These are phyloP conservation scores for Talaromyces trachyspermus DNA, from an alignment of 495 filamentous ascomycete genomes.

Conservation along the genomic window DNA sequence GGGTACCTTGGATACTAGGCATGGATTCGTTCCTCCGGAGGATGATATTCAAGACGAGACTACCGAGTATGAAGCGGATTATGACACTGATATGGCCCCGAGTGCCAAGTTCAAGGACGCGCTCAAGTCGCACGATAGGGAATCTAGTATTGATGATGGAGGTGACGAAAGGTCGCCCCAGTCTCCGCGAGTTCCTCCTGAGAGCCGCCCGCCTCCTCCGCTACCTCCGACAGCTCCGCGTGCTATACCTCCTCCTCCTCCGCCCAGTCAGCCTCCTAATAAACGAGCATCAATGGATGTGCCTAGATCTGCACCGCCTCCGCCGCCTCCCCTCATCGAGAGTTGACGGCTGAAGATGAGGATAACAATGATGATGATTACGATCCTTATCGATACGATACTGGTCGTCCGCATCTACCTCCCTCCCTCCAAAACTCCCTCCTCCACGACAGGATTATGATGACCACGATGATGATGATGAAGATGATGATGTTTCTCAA, in stretches of 20 bases:
- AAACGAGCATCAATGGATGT: constrained; percentile 11
- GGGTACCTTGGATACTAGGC: constrained; percentile 50
- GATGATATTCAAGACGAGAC: constrained; percentile 72
- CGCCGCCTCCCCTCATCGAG: constrained; percentile 52
- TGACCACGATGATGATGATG: constrained; percentile 11
- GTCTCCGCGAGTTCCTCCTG: constrained; percentile 41
- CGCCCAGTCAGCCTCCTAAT: constrained; percentile 41
- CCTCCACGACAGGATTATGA: background rate
- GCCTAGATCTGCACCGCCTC: constrained; percentile 34
- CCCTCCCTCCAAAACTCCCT: constrained; percentile 20
- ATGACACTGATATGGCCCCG: constrained; percentile 94
- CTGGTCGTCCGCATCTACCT: constrained; percentile 22
- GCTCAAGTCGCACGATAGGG: constrained; percentile 70
- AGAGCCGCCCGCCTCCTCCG: constrained; percentile 49
- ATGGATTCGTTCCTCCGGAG: constrained; percentile 29
- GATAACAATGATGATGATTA: constrained; percentile 55
- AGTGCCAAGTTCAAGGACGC: constrained; percentile 87
- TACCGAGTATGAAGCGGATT: constrained; percentile 95
- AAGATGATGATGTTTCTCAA: constrained; percentile 36
- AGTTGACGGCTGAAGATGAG: constrained; percentile 23
- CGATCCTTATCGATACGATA: constrained; percentile 63
- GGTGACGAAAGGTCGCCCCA: constrained; percentile 46
- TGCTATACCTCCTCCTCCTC: constrained; percentile 48
- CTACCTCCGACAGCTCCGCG: constrained; percentile 46
- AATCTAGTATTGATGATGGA: constrained; percentile 61